Base-by-base conservation (phyloP, 202 grass and related monocot genomes). In the Miscanthus sacchariflorus region DNA sequence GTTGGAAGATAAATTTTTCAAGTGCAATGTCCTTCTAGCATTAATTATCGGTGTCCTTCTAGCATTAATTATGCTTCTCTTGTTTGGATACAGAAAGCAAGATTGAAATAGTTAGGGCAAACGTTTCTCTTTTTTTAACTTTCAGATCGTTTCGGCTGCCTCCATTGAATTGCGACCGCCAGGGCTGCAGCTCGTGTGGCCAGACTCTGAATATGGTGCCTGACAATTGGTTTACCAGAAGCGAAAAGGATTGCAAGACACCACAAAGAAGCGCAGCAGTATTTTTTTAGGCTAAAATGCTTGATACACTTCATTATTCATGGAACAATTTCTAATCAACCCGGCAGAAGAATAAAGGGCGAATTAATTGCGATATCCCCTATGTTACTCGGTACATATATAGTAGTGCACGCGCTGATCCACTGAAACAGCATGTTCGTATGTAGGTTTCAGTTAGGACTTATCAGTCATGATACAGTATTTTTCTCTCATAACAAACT, bases 31-130 rank as follows among this genome's bases (percentile, higher is more conserved):
- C 40, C 71, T 64, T 49, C 12, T 76, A 43, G 4, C 27, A 66
- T 76, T 23, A 84, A 84, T 67, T 18, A 84, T 79, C 2, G n/a
- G n/a, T 12, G 56, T 49, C 40, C 71, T 64, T 49, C 12, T 76
- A 43, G 4, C 27, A 66, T 76, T 23, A 85, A 85, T 67, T 19
- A 18, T 50, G 15, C n/a, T 21, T 15, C 27, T 78, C 6, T 33
- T 72, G 39, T 58, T 43, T 52, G 73, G 17, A 23, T 52, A 28
- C 12, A 50, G 72, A 39, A 76, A 49, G 6, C 45, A 24, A 48
- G 5, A 17, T 67, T 49, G 40, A 77, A 77, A 49, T 85, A 68
- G 7, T 13, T 77, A 76, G 18, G 24, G 21, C 52, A 66, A 13
- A 81, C 39, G 43, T 71, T 72, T 44, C 17, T 69, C 40, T 24